Evolutionary conservation across 495 filamentous ascomycete genomes (phyloP), one percentile per base, ranked within the genome.

Genomic region (Cenococcum geophilum): DNA sequence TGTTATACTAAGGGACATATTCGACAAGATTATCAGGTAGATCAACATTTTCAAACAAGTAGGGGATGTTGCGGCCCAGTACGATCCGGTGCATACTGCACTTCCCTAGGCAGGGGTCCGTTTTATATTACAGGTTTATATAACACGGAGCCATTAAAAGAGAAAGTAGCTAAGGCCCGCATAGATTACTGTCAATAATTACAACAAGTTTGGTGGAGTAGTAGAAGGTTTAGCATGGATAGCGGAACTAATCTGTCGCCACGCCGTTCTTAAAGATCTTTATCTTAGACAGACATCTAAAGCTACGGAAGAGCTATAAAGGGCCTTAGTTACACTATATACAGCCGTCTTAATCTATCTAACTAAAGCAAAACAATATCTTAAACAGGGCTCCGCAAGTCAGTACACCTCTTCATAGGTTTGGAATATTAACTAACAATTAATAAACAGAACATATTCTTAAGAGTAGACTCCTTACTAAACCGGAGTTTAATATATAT

Each of bases 41-140:
- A 61, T 78, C 9, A 57, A 74, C 5, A 75, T 68, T 25, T 78
- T 78, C 63, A 74, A 71, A 48, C 59, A 61, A 9, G 42, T 78
- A 45, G 76, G 76, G 21, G 74, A 78, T 59, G 59, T 71, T 12
- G 70, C 72, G 9, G 59, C 67, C 12, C 71, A 74, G 55, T 71
- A 71, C 55, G 76, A 79, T 63, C 76, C 73, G 12, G 66, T 52
- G 1, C 75, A 79, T 70, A 71, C 73, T 23, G 70, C 71, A 16
- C 63, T 79, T 45, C 76, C 78, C 10, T 79, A 78, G 78, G 78
- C 73, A 6, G 75, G 60, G 10, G 60, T 80, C 12, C 62, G 74
- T 16, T 76, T 77, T 55, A 54, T 78, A 14, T 64, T 79, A n/a
- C 64, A 75, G 65, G 73, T n/a, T n/a, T 75, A 11, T 12, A 65